These are phyloP conservation scores for Ambrosiella cleistominuta DNA, from an alignment of 2,329 filamentous ascomycete species.

Conservation along the genomic window DNA sequence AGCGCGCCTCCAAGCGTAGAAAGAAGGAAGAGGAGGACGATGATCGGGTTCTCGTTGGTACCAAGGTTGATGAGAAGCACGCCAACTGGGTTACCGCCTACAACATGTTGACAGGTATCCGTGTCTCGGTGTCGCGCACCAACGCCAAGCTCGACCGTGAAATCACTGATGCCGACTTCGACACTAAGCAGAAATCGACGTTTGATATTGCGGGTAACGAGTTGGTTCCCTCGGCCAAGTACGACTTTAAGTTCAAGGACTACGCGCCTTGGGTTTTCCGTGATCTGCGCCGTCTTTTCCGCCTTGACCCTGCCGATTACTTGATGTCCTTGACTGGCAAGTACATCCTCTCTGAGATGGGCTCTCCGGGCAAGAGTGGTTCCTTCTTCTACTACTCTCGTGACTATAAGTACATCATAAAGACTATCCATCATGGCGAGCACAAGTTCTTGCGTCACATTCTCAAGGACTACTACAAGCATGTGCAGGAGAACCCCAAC, in stretches of 20 bases:
- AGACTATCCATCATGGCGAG: slow-evolving; percentile 93
- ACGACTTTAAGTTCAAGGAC: slow-evolving; percentile 99
- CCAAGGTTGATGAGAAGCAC: slow-evolving; percentile 93
- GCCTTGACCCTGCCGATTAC: slow-evolving; percentile 90
- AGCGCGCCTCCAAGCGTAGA: slow-evolving; percentile 71
- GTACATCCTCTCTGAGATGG: slow-evolving; percentile 93
- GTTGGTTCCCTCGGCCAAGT: slow-evolving; percentile 91
- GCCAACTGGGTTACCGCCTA: slow-evolving; percentile 96
- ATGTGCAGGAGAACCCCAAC: slow-evolving; percentile 86
- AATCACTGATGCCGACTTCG: slow-evolving; percentile 79
- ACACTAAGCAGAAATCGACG: slow-evolving; percentile 89
- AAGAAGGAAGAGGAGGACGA: slow-evolving; percentile 78
- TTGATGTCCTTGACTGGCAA: slow-evolving; percentile 96
- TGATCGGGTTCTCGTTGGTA: slow-evolving; percentile 85
- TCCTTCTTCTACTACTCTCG: slow-evolving; percentile 99
- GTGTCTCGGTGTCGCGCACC: slow-evolving; percentile 86
- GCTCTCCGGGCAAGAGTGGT: slow-evolving; percentile 92
- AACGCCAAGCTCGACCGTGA: slow-evolving; percentile 92
- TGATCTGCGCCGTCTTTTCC: slow-evolving; percentile 71
- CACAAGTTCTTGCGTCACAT: slow-evolving; percentile 75
- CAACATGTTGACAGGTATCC: slow-evolving; percentile 98
- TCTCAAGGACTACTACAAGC: slow-evolving; percentile 79
- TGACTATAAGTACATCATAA: slow-evolving; percentile 99
- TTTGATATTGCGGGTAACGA: slow-evolving; percentile 87
- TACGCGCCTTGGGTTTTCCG: slow-evolving; percentile 99